phyloP scores from a whole-genome alignment of 331 rosid species.

The Arachis monticola region DNA sequence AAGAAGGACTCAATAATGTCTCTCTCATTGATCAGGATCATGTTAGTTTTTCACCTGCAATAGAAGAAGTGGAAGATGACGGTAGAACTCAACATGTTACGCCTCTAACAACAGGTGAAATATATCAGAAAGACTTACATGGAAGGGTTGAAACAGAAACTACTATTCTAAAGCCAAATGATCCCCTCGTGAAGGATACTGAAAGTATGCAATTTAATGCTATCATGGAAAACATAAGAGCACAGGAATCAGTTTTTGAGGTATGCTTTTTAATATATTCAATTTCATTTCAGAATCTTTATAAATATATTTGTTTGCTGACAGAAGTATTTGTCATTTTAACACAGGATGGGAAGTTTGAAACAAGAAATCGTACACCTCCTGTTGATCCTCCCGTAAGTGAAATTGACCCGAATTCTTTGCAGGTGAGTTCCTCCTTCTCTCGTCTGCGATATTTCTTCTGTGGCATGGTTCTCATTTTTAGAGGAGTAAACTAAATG shows the following conservation, averaged over 20 bases:
- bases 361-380: constrained; percentile 58
- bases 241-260: constrained; percentile 65
- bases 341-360: constrained; percentile 69
- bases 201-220: constrained; percentile 74
- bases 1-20: constrained; percentile 68
- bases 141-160: constrained; percentile 52
- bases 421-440: constrained; percentile 70
- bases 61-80: constrained; percentile 51
- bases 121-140: constrained; percentile 50
- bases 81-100: constrained; percentile 45
- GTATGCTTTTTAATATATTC: constrained; percentile 43
- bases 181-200: constrained; percentile 59
- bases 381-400: constrained; percentile 72
- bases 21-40: constrained; percentile 89
- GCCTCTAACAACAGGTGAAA: constrained; percentile 51
- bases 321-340: constrained; percentile 36
- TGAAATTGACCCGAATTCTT: constrained; percentile 66
- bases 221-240: constrained; percentile 71
- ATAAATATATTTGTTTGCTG: constrained; percentile 26
- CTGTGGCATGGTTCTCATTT: constrained; percentile 3
- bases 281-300: constrained; percentile 22
- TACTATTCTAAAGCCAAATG: constrained; percentile 51
- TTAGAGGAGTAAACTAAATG: not conserved
- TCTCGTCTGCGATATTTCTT: constrained; percentile 6
- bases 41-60: constrained; percentile 60